Percentiles rank a stretch among this genome's conserved stretches.
phyloP scores from a whole-genome alignment of 73 alveolate genomes.

The Paramecium caudatum region DNA sequence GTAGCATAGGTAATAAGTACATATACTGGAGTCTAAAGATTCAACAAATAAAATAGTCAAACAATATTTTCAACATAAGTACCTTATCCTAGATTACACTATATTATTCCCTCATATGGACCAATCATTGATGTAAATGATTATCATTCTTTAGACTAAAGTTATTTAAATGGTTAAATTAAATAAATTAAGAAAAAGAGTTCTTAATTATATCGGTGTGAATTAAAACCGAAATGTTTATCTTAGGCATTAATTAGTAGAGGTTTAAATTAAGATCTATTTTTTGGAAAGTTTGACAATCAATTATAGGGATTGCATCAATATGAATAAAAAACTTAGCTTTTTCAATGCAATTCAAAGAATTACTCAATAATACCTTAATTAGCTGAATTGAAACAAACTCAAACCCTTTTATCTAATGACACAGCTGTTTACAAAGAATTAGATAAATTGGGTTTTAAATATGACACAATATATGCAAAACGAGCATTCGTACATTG shows the following conservation, averaged over 20 bases:
- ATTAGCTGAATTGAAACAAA: neutral
- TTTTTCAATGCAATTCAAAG: neutral
- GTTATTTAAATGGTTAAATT: neutral
- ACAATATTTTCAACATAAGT: neutral
- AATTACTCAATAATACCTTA: neutral
- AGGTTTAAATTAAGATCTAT: neutral
- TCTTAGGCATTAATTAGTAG: neutral
- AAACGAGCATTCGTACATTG: conserved; percentile 78
- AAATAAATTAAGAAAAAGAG: neutral
- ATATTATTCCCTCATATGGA: neutral
- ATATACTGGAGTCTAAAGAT: neutral
- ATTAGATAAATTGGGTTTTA: neutral
- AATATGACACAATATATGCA: conserved; percentile 28
- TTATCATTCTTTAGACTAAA: neutral
- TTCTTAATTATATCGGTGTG: neutral
- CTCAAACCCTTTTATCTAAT: neutral
- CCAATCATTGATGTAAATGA: neutral
- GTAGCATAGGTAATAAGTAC: neutral
- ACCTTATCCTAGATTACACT: conserved; percentile 1
- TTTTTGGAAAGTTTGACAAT: neutral
- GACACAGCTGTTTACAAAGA: neutral
- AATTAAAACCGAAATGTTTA: neutral
- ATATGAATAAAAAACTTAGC: neutral
- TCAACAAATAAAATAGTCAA: neutral
- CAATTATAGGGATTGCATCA: neutral